Evolutionary conservation across 2,329 filamentous ascomycete species (phyloP).

Genomic region (Amylocarpus encephaloides): DNA sequence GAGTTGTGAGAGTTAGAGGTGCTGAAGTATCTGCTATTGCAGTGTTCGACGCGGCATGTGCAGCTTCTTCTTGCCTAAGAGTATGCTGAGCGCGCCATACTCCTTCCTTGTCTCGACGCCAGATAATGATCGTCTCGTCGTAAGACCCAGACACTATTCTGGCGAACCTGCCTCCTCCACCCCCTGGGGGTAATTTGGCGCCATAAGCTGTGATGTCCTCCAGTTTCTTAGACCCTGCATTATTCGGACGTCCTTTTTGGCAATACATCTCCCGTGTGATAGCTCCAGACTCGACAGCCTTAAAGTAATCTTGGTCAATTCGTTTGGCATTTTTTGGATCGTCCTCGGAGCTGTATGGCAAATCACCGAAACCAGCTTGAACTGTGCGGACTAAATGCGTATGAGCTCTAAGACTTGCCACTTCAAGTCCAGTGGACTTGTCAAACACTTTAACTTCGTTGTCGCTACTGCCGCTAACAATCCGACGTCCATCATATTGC

Average conservation of each 20-base stretch:
- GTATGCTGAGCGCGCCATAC: slow-evolving; percentile 75
- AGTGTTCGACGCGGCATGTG: slow-evolving; percentile 39
- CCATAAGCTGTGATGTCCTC: slow-evolving; percentile 74
- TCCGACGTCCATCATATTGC: slow-evolving; percentile 87
- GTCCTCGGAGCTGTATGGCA: slow-evolving; percentile 71
- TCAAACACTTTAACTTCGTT: slow-evolving; percentile 96
- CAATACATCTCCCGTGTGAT: slow-evolving; percentile 29
- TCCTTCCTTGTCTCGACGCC: slow-evolving; percentile 79
- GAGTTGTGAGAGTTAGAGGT: neutral
- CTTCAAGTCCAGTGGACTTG: slow-evolving; percentile 74
- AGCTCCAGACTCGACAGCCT: slow-evolving; percentile 46
- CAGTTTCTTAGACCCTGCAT: slow-evolving; percentile 65
- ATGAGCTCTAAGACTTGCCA: slow-evolving; percentile 80
- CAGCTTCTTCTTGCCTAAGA: slow-evolving; percentile 68
- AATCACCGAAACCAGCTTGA: slow-evolving; percentile 88
- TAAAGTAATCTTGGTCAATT: slow-evolving; percentile 68
- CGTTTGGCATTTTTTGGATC: slow-evolving; percentile 65
- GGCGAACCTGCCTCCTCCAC: slow-evolving; percentile 80
- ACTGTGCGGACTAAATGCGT: slow-evolving; percentile 83
- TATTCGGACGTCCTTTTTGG: slow-evolving; percentile 34
- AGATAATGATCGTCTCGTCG: slow-evolving; percentile 91
- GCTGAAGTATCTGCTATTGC: slow-evolving; percentile 5
- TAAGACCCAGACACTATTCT: slow-evolving; percentile 98
- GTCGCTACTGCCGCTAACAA: slow-evolving; percentile 94
- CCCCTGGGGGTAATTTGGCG: slow-evolving; percentile 82